Conservation (phyloP, 352 stramenopile species). For the Phytopythium aichiense region DNA sequence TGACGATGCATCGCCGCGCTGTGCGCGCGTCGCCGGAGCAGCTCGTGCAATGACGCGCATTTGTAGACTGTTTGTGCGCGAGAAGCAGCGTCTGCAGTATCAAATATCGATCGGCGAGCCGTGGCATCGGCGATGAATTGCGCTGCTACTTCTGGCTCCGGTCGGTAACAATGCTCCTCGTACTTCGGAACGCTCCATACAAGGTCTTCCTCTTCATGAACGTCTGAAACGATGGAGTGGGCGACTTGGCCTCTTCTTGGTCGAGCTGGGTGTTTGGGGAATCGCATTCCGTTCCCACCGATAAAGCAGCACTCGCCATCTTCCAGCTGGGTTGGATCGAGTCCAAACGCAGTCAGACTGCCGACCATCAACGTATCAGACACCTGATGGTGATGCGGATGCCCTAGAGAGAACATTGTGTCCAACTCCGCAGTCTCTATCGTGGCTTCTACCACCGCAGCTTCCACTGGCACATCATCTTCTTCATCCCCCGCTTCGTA, state of each 20-base stretch:
- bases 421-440: not conserved
- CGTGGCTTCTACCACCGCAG: not conserved
- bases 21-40: conserved; percentile 9
- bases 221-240: not conserved
- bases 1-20: not conserved
- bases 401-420: not conserved
- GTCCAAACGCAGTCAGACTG: not conserved
- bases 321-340: conserved; percentile 15
- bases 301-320: conserved; percentile 26
- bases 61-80: conserved; percentile 58
- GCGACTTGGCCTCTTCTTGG: conserved; percentile 8
- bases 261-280: conserved; percentile 25
- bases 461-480: not conserved
- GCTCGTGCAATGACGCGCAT: conserved; percentile 27
- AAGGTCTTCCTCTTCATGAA: conserved; percentile 17
- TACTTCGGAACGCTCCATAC: conserved; percentile 18
- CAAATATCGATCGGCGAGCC: conserved; percentile 25
- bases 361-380: not conserved
- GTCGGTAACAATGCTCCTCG: conserved; percentile 19
- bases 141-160: conserved; percentile 9
- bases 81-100: conserved; percentile 23
- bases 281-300: conserved; percentile 17
- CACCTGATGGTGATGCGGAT: not conserved
- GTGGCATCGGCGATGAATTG: conserved; percentile 18
- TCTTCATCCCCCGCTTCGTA: not conserved